Evolutionary conservation across 177 flowering plant genomes (phyloP).

Genomic region (Vitis hybrid): DNA sequence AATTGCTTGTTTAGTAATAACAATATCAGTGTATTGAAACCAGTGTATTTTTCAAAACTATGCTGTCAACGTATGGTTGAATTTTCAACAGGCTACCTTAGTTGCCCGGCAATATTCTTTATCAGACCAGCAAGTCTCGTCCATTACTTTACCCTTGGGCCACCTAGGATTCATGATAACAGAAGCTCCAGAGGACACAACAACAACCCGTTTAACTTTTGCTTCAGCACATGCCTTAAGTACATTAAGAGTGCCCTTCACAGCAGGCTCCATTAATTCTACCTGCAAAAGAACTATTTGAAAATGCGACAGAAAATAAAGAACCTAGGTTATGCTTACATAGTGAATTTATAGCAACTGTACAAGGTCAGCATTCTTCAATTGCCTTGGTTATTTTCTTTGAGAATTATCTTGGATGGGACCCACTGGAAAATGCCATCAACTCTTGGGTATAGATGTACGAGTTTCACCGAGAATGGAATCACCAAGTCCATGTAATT

Average conservation of each 20-base stretch:
- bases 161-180: conserved; percentile 56
- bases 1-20: too few species aligned
- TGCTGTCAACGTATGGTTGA: neutral
- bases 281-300: conserved; percentile 36
- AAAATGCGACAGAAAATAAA: neutral
- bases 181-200: conserved; percentile 72
- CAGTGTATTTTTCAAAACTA: neutral
- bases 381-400: too few species aligned
- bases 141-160: conserved; percentile 57
- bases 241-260: conserved; percentile 79
- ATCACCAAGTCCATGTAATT: neutral
- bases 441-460: neutral
- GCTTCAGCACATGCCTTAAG: conserved; percentile 69
- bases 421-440: neutral
- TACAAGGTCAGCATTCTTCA: too few species aligned
- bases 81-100: conserved; percentile 35
- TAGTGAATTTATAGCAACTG: too few species aligned
- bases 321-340: neutral
- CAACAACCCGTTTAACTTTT: conserved; percentile 57
- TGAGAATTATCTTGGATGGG: too few species aligned
- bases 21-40: neutral
- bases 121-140: conserved; percentile 89
- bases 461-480: neutral
- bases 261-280: conserved; percentile 74
- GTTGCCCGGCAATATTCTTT: conserved; percentile 55